Evolutionary conservation across 129 eudicot genomes (phyloP).

Genomic region (Saposhnikovia divaricata): DNA sequence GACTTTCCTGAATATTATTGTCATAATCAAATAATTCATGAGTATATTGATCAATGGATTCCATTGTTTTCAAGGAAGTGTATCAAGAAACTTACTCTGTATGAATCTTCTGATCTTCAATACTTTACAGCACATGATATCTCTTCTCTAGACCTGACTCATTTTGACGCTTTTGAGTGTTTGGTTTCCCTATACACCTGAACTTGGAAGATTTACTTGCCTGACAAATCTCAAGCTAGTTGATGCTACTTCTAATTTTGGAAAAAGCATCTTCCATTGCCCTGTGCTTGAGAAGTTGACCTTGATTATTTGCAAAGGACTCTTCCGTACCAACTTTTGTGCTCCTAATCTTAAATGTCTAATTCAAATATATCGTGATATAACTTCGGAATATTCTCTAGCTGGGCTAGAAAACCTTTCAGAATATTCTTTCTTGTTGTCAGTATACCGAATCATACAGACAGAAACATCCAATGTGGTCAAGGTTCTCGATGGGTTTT

Average conservation of each 20-base stretch:
- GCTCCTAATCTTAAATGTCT: not conserved
- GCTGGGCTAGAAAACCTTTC: not conserved
- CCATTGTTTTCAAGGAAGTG: not conserved
- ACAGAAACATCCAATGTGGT: not conserved
- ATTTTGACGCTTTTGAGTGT: not conserved
- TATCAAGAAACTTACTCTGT: not conserved
- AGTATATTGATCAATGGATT: not conserved
- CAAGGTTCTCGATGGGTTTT: not conserved
- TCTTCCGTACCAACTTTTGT: not conserved
- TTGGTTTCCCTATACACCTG: not conserved
- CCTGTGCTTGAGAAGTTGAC: not conserved
- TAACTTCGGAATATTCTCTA: not conserved
- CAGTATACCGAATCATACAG: not conserved
- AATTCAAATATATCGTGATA: not conserved
- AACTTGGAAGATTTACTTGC: not conserved
- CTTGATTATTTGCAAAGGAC: not conserved
- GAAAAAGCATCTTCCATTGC: not conserved
- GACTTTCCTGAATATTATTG: not conserved
- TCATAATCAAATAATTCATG: not conserved
- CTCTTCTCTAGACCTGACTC: not conserved
- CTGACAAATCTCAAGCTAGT: not conserved
- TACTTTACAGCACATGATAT: not conserved
- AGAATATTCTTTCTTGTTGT: not conserved
- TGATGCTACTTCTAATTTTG: not conserved
- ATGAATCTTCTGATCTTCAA: not conserved